Percentiles rank a stretch among this genome's conserved stretches.
Evolutionary conservation across 257 asterid genomes (phyloP).

Genomic region (Parsonsia alboflavescens): DNA sequence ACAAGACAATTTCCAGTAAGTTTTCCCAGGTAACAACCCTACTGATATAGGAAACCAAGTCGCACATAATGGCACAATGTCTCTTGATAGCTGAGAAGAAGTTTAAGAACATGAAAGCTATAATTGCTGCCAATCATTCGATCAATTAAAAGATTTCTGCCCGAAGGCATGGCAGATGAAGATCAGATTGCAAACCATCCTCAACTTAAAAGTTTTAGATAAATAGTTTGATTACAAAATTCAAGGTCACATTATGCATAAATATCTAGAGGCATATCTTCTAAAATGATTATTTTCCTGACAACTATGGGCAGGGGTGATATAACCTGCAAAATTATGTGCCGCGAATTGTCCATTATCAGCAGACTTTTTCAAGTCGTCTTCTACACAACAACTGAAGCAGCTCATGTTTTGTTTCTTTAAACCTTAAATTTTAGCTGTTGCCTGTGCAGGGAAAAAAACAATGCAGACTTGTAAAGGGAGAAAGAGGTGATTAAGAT

Average conservation of each 20-base stretch:
- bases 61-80: background rate
- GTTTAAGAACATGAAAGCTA: background rate
- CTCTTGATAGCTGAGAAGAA: background rate
- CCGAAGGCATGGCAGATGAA: background rate
- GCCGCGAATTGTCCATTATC: constrained; percentile 54
- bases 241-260: background rate
- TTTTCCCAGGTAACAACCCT: background rate
- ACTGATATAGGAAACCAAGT: background rate
- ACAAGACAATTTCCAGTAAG: constrained; percentile 15
- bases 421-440: constrained; percentile 4
- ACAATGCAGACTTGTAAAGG: background rate
- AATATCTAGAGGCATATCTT: background rate
- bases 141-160: background rate
- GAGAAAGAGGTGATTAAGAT: background rate
- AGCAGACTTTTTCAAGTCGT: constrained; percentile 53
- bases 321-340: constrained; percentile 48
- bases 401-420: constrained; percentile 47
- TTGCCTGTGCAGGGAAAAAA: background rate
- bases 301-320: background rate
- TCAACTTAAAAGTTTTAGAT: background rate
- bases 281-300: background rate
- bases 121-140: background rate
- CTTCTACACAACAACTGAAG: constrained; percentile 59
- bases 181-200: background rate
- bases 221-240: background rate